phyloP scores from a whole-genome alignment of 75 land plant species.

The Cupressus sempervirens region DNA sequence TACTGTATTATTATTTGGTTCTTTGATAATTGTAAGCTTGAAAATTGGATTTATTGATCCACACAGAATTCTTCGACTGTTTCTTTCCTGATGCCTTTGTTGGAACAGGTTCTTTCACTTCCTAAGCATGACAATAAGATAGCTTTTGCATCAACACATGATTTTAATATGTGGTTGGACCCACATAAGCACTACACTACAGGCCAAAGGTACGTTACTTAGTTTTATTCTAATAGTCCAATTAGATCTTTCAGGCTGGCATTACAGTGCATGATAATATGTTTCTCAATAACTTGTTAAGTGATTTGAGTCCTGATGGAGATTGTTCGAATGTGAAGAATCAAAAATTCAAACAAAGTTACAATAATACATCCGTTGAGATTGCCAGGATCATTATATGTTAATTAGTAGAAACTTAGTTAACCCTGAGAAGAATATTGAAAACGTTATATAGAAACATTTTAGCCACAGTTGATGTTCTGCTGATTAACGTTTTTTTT shows the following conservation, averaged over 20 bases:
- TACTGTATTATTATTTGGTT: background rate
- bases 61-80: background rate
- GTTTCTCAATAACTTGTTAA: background rate
- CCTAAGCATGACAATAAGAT: conserved; percentile 68
- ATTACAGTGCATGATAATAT: background rate
- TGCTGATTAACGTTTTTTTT: background rate
- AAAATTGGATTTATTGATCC: background rate
- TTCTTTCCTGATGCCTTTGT: background rate
- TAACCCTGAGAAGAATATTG: background rate
- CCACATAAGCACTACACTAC: conserved; percentile 51
- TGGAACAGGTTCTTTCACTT: conserved; percentile 73
- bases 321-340: background rate
- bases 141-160: conserved; percentile 76
- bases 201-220: conserved; percentile 64
- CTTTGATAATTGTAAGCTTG: background rate
- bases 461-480: background rate
- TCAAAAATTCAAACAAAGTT: background rate
- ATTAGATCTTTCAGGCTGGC: background rate
- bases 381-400: background rate
- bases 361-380: background rate
- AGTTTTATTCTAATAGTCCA: background rate
- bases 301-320: background rate
- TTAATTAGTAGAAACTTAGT: background rate
- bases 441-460: background rate
- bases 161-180: conserved; percentile 70